phyloP scores from a whole-genome alignment of 2,329 filamentous ascomycete species.

The Furcasterigmium sp. region DNA sequence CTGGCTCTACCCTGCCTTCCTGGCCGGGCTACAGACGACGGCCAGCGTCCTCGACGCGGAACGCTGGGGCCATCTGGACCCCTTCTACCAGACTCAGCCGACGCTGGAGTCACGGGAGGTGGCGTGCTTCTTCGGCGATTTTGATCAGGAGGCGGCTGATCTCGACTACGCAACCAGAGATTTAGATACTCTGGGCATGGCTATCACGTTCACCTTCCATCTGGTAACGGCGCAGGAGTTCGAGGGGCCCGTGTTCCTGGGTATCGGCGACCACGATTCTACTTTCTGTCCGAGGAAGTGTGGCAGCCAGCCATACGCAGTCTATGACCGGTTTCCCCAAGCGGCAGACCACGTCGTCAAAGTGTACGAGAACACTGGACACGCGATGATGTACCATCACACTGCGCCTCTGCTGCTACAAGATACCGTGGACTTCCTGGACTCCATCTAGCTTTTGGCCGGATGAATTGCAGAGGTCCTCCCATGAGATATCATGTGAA shows the following conservation, averaged over 20 bases:
- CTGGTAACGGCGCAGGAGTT: conserved; percentile 10
- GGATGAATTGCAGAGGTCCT: too few species aligned
- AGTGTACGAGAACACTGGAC: conserved; percentile 10
- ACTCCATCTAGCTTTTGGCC: neutral
- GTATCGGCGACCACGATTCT: conserved; percentile 13
- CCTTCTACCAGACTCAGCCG: conserved; percentile 12
- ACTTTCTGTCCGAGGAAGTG: conserved; percentile 12
- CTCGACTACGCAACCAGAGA: conserved; percentile 12
- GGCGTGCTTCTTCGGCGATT: conserved; percentile 13
- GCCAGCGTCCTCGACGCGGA: conserved; percentile 9
- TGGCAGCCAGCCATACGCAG: conserved; percentile 10
- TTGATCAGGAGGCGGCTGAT: conserved; percentile 6
- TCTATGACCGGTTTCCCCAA: conserved; percentile 5
- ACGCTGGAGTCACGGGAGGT: conserved; percentile 9
- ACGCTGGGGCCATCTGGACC: conserved; percentile 10
- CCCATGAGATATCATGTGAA: too few species aligned
- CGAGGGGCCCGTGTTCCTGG: conserved; percentile 13
- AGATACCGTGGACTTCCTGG: conserved; percentile 10
- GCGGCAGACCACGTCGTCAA: conserved; percentile 10
- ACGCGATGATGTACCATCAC: conserved; percentile 11
- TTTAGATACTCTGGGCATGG: conserved; percentile 13
- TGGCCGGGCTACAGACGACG: conserved; percentile 11
- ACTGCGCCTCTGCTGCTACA: conserved; percentile 3
- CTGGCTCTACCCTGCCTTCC: conserved; percentile 14
- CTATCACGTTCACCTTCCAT: conserved; percentile 14